phyloP scores from a whole-genome alignment of 1,139 yeast genomes.

The Hyphopichia khmerensis region DNA sequence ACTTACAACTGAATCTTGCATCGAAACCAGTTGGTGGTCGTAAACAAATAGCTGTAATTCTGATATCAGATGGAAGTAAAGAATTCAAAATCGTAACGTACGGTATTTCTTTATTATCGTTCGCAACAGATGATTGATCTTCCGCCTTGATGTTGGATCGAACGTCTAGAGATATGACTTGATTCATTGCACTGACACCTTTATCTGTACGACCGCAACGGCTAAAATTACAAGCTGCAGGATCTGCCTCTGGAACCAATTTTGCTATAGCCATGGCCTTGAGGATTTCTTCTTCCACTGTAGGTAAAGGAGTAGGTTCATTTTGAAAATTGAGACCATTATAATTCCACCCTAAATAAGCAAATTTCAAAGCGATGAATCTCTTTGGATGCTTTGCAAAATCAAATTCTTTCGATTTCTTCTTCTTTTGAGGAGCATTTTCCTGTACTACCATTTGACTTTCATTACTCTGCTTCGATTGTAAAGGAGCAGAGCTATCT shows the following conservation, averaged over 20 bases:
- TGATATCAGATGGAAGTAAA: slow-evolving; percentile 74
- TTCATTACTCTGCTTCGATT: not conserved
- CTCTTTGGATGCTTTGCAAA: slow-evolving; percentile 67
- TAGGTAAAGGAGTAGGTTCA: slow-evolving; percentile 75
- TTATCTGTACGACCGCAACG: slow-evolving; percentile 96
- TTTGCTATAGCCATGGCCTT: slow-evolving; percentile 69
- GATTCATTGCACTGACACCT: slow-evolving; percentile 97
- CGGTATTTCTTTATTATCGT: slow-evolving; percentile 70
- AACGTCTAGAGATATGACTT: slow-evolving; percentile 78
- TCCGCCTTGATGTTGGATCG: slow-evolving; percentile 61
- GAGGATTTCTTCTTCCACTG: slow-evolving; percentile 78
- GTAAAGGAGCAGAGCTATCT: not conserved
- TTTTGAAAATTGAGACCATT: slow-evolving; percentile 85
- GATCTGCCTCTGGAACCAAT: slow-evolving; percentile 60
- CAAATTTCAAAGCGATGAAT: slow-evolving; percentile 75
- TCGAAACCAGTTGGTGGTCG: slow-evolving; percentile 83
- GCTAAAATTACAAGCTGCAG: slow-evolving; percentile 68
- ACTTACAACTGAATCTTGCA: slow-evolving; percentile 86
- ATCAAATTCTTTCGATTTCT: slow-evolving; percentile 56
- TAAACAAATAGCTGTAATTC: slow-evolving; percentile 78
- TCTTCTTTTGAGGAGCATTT: slow-evolving; percentile 7
- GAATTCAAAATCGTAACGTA: slow-evolving; percentile 76
- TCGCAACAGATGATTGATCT: slow-evolving; percentile 56
- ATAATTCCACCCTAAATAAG: slow-evolving; percentile 92
- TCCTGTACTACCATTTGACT: not conserved